These are phyloP conservation scores for Candida pseudofarinosa DNA, from an alignment of 805 yeast genomes.

Conservation along the genomic window DNA sequence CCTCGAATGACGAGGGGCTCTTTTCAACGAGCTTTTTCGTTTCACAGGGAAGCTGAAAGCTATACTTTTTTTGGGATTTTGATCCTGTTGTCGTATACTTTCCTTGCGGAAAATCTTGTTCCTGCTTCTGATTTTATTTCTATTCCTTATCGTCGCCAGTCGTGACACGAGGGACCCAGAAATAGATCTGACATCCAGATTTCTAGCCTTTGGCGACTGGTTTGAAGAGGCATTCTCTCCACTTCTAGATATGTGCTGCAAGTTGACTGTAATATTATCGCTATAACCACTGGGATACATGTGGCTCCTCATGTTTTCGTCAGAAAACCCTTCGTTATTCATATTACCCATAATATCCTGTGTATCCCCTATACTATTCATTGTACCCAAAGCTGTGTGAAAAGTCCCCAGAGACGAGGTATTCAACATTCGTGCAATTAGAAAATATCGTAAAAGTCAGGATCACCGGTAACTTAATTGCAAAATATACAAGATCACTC, in stretches of 20 bases:
- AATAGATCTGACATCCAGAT: background rate
- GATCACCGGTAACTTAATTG: too few species aligned
- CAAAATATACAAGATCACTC: too few species aligned
- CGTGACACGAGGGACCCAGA: constrained; percentile 27
- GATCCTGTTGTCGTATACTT: constrained; percentile 5
- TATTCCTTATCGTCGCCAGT: constrained; percentile 26
- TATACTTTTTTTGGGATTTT: constrained; percentile 2
- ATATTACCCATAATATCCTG: too few species aligned
- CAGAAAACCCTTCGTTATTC: too few species aligned
- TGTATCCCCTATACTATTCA: too few species aligned
- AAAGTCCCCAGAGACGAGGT: background rate
- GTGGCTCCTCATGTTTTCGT: too few species aligned
- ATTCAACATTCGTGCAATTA: background rate
- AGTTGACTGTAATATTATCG: too few species aligned
- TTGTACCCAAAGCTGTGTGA: background rate
- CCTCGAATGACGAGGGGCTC: constrained; percentile 16
- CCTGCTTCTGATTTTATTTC: constrained; percentile 26
- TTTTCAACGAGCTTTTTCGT: constrained; percentile 29
- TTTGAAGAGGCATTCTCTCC: constrained; percentile 2
- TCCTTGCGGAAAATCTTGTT: constrained; percentile 22
- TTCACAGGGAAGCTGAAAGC: constrained; percentile 32
- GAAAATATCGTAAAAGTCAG: too few species aligned
- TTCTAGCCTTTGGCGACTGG: background rate
- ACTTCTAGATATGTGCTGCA: constrained; percentile 1
- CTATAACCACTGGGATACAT: too few species aligned